These are phyloP conservation scores for Arthromyces matolae DNA, from an alignment of 768 basidiomycete genomes.

Conservation along the genomic window DNA sequence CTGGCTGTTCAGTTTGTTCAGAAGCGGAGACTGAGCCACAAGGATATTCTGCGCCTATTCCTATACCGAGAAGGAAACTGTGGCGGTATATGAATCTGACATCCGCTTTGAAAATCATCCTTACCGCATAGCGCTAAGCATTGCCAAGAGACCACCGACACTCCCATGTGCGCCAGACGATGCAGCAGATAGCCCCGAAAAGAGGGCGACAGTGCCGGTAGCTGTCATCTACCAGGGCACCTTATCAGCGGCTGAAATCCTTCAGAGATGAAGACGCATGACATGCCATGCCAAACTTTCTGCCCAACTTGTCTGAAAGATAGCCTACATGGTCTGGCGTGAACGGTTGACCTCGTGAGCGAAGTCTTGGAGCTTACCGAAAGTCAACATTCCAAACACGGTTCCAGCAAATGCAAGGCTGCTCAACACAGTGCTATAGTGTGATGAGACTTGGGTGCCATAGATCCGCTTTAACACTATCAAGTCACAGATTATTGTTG, in stretches of 20 bases:
- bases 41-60: constrained; percentile 86
- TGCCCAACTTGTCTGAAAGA: constrained; percentile 81
- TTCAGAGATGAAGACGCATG: background rate
- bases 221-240: constrained; percentile 64
- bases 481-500: no score
- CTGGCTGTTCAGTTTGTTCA: constrained; percentile 84
- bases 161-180: constrained; percentile 75
- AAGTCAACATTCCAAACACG: constrained; percentile 79
- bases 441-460: constrained; percentile 45
- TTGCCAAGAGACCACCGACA: constrained; percentile 65
- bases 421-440: constrained; percentile 61
- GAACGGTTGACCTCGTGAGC: background rate
- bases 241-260: constrained; percentile 12
- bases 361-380: constrained; percentile 40
- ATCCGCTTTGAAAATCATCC: constrained; percentile 11
- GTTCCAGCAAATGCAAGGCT: constrained; percentile 83
- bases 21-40: constrained; percentile 86
- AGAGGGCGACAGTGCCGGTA: constrained; percentile 78
- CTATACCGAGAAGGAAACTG: constrained; percentile 86
- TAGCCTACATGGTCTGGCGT: constrained; percentile 40
- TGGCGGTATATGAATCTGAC: background rate
- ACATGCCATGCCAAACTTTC: constrained; percentile 83
- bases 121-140: constrained; percentile 77
- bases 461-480: constrained; percentile 73
- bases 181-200: constrained; percentile 79